phyloP scores from a whole-genome alignment of 78 protist species.

The Diacronema lutheri region DNA sequence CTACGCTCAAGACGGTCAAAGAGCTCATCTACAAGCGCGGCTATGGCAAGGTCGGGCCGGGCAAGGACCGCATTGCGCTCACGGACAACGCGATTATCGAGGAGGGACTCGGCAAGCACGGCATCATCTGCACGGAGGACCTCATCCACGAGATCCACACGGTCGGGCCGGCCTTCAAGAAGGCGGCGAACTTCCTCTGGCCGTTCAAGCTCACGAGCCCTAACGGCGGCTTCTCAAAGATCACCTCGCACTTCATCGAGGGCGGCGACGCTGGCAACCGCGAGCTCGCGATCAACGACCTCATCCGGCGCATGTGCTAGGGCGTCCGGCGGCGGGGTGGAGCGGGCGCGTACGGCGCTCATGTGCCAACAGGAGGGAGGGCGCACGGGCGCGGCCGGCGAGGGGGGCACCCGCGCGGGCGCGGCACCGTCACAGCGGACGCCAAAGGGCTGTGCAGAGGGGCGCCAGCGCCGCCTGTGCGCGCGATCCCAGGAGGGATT shows the following conservation, averaged over 20 bases:
- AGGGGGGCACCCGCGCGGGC: no score
- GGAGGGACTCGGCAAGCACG: slow-evolving; percentile 76
- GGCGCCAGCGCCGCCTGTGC: no score
- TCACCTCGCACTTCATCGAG: slow-evolving; percentile 91
- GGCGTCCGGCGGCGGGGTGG: no score
- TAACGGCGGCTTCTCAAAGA: slow-evolving; percentile 32
- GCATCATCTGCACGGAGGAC: slow-evolving; percentile 97
- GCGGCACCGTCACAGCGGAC: no score
- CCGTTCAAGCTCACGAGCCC: slow-evolving; percentile 94
- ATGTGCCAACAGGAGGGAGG: no score
- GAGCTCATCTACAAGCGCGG: slow-evolving; percentile 99
- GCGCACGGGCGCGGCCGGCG: no score
- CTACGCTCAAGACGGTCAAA: slow-evolving; percentile 89
- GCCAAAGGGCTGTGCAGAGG: no score
- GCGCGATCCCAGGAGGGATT: no score
- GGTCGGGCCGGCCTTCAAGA: slow-evolving; percentile 92
- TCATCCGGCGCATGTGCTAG: slow-evolving; percentile 82
- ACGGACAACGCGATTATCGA: slow-evolving; percentile 87
- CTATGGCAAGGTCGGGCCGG: slow-evolving; percentile 63
- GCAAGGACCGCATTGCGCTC: slow-evolving; percentile 85
- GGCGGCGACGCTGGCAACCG: slow-evolving; percentile 99
- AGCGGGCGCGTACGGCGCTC: no score
- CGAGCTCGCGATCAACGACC: slow-evolving; percentile 83
- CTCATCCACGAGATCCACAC: slow-evolving; percentile 98
- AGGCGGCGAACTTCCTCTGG: slow-evolving; percentile 95